Base-by-base conservation (phyloP, 495 filamentous ascomycete species). In the Chaetomium cochliodes region DNA sequence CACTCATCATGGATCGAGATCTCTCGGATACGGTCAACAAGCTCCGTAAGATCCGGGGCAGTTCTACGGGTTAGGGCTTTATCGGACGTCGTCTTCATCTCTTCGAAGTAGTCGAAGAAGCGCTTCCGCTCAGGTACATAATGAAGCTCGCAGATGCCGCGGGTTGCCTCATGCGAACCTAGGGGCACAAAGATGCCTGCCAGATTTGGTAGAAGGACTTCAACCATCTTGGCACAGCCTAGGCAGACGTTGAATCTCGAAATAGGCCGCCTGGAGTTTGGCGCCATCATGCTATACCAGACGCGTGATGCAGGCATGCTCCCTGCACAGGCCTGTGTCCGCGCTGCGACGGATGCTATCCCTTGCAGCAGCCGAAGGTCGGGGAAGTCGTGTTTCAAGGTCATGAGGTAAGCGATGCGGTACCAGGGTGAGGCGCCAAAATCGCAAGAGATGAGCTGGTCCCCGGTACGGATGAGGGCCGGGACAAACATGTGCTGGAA, bases 271-370 rank as follows among this genome's bases (percentile, higher is more conserved):
- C 66, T 28, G 23, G 71, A 67, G 39, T 72, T 69, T 2, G 78
- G 74, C n/a, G 77, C 78, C 55, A 66, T 70, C 23, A 82, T 74
- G 26, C 76, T 77, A 62, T 76, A 77, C 80, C 80, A 82, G n/a
- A 69, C 73, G 16, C 78, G 76, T 0, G 56, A 67, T 0, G 67
- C 67, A 26, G 66, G 65, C n/a, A 70, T 46, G 9, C 58, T 16
- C 0, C 77, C 79, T 7, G 72, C 66, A 44, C 80, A 82, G 11
- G 74, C 73, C 30, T 73, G 71, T 25, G 70, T 61, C 33, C 73
- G 69, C 0, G 72, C 69, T 16, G 72, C 71, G 52, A 80, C 70
- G n/a, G 71, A 72, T 7, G 78, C 76, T 44, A 82, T 71, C 26
- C 66, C 68, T 23, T 74, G 70, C 20, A 82, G 66, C 2, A 82